Percentiles rank a stretch among this genome's conserved stretches.
These are phyloP conservation scores for Colletotrichum euphorbiae DNA, from an alignment of 2,329 filamentous ascomycete species.

Conservation along the genomic window DNA sequence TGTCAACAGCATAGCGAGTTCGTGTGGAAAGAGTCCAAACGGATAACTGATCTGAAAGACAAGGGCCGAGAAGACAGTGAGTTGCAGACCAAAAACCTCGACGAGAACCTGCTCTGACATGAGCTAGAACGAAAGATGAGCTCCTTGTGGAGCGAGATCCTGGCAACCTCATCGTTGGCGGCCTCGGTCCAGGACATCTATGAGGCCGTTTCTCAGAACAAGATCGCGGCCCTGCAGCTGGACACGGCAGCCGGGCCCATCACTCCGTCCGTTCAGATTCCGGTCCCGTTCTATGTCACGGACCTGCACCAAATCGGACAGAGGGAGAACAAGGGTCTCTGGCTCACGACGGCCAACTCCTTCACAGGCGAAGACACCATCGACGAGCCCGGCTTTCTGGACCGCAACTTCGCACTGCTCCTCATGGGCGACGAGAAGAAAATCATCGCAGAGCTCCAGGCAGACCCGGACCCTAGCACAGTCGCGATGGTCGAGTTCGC, in stretches of 20 bases:
- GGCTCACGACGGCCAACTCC: slow-evolving; percentile 88
- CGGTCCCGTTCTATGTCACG: slow-evolving; percentile 75
- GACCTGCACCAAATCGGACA: slow-evolving; percentile 78
- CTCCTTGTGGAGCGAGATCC: slow-evolving; percentile 76
- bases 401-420: slow-evolving; percentile 88
- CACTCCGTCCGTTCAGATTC: slow-evolving; percentile 73
- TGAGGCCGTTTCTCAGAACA: slow-evolving; percentile 82
- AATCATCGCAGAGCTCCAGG: slow-evolving; percentile 78
- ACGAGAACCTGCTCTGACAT: slow-evolving; percentile 33
- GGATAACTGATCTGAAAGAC: slow-evolving; percentile 83
- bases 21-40: slow-evolving; percentile 90
- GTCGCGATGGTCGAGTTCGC: slow-evolving; percentile 85
- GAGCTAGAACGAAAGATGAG: slow-evolving; percentile 68
- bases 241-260: slow-evolving; percentile 70
- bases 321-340: slow-evolving; percentile 78
- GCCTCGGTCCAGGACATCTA: slow-evolving; percentile 86
- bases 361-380: slow-evolving; percentile 75
- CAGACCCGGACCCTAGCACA: slow-evolving; percentile 80
- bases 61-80: slow-evolving; percentile 78
- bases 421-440: slow-evolving; percentile 85
- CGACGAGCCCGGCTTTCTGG: slow-evolving; percentile 75
- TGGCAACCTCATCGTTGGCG: slow-evolving; percentile 81
- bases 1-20: slow-evolving; percentile 92
- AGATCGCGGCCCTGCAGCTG: slow-evolving; percentile 86
- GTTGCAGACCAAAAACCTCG: slow-evolving; percentile 42